phyloP scores from a whole-genome alignment of 176 grass and related monocot species.

The Musa schizocarpa region DNA sequence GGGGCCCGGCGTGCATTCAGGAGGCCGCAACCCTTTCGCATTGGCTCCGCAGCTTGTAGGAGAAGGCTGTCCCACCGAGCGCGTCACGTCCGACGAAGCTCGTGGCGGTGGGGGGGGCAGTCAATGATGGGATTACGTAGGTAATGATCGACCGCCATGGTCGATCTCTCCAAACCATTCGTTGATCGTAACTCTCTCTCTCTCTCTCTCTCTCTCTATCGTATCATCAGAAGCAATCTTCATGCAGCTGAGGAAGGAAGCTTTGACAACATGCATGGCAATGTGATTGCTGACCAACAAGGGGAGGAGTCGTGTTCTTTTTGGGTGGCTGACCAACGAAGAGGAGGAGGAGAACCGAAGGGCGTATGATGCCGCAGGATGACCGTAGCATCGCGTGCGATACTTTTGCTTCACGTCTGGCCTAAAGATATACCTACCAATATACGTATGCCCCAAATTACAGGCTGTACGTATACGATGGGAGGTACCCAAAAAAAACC shows the following conservation, averaged over 20 bases:
- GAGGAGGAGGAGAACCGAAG: too few species aligned
- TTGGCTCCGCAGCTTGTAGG: neutral
- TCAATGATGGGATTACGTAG: too few species aligned
- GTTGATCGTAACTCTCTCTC: too few species aligned
- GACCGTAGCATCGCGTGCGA: conserved; percentile 30
- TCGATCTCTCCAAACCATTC: too few species aligned
- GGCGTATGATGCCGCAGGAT: neutral
- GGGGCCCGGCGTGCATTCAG: conserved; percentile 18
- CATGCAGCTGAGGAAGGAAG: too few species aligned
- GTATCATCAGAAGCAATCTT: too few species aligned
- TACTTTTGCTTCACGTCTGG: conserved; percentile 43
- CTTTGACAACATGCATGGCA: too few species aligned
- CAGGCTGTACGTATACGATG: too few species aligned
- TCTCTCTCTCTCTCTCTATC: too few species aligned
- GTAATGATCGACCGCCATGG: too few species aligned
- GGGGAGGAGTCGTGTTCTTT: too few species aligned
- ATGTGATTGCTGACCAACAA: too few species aligned
- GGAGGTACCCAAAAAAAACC: neutral
- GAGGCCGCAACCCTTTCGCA: conserved; percentile 3
- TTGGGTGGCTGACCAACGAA: neutral
- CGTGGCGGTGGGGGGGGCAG: neutral
- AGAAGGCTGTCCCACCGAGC: neutral
- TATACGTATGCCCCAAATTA: neutral
- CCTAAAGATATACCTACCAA: conserved; percentile 15
- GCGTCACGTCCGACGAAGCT: neutral